A percentile compares a stretch with the other conserved stretches of the same genome.
phyloP scores from a whole-genome alignment of 2,329 filamentous ascomycete species.

The Penicillium psychrosexuale region DNA sequence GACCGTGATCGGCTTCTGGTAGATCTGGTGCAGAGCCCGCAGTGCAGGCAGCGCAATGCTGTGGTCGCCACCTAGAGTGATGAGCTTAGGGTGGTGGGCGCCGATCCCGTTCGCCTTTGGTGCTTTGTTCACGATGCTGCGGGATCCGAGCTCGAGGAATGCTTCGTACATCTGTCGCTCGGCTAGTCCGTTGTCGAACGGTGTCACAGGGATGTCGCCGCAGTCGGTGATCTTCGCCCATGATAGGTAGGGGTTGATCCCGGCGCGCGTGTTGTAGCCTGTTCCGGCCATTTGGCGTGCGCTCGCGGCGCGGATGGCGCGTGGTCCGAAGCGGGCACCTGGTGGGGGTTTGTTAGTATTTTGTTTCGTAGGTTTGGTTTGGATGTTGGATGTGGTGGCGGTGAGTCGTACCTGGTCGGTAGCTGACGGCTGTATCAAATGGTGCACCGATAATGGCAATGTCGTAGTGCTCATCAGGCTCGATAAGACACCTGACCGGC shows the following conservation, averaged over 20 bases:
- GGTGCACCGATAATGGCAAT: slow-evolving; percentile 70
- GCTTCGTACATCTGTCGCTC: slow-evolving; percentile 80
- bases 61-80: slow-evolving; percentile 72
- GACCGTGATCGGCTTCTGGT: slow-evolving; percentile 63
- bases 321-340: slow-evolving; percentile 77
- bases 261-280: slow-evolving; percentile 77
- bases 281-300: slow-evolving; percentile 75
- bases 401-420: slow-evolving; percentile 57
- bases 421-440: slow-evolving; percentile 71
- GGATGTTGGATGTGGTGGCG: background rate
- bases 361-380: background rate
- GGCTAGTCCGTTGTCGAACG: slow-evolving; percentile 80
- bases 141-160: slow-evolving; percentile 64
- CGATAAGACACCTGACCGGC: slow-evolving; percentile 66
- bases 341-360: background rate
- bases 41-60: slow-evolving; percentile 67
- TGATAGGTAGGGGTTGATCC: slow-evolving; percentile 76
- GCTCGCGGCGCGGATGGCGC: slow-evolving; percentile 81
- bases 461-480: slow-evolving; percentile 62
- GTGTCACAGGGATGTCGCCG: slow-evolving; percentile 83
- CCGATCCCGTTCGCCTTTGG: slow-evolving; percentile 34
- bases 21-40: slow-evolving; percentile 60
- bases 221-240: slow-evolving; percentile 83
- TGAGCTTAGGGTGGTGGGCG: slow-evolving; percentile 50
- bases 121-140: slow-evolving; percentile 37